These are phyloP conservation scores for Solanum pimpinellifolium DNA, from an alignment of 257 asterid genomes.

Conservation along the genomic window DNA sequence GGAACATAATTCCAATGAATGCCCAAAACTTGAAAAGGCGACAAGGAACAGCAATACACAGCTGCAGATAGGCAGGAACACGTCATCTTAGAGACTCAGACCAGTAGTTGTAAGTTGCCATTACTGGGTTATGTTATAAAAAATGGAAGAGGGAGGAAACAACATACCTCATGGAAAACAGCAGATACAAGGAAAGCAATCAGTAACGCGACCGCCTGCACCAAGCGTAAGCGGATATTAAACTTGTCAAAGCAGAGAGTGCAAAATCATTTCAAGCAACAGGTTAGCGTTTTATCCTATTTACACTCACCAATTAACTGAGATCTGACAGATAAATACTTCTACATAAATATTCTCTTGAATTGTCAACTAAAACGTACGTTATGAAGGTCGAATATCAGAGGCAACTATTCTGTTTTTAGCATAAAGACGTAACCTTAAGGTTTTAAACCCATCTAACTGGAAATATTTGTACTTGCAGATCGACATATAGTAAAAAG, in stretches of 20 bases:
- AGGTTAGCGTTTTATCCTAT: neutral
- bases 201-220: constrained; percentile 69
- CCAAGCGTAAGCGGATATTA: neutral
- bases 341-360: neutral
- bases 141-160: neutral
- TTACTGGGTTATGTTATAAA: neutral
- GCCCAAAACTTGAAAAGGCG: constrained; percentile 97
- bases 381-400: neutral
- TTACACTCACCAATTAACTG: neutral
- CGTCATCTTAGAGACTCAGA: neutral
- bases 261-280: neutral
- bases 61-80: constrained; percentile 35
- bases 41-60: constrained; percentile 94
- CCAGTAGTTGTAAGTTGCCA: neutral
- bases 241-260: neutral
- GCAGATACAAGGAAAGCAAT: constrained; percentile 87
- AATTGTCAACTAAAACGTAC: neutral
- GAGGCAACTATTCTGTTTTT: neutral
- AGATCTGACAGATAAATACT: neutral
- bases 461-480: neutral
- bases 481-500: neutral
- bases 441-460: neutral
- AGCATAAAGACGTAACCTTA: neutral
- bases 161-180: constrained; percentile 81
- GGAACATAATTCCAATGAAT: constrained; percentile 82